phyloP scores from a whole-genome alignment of 2,329 filamentous ascomycete species.

The Arthroderma uncinatum region DNA sequence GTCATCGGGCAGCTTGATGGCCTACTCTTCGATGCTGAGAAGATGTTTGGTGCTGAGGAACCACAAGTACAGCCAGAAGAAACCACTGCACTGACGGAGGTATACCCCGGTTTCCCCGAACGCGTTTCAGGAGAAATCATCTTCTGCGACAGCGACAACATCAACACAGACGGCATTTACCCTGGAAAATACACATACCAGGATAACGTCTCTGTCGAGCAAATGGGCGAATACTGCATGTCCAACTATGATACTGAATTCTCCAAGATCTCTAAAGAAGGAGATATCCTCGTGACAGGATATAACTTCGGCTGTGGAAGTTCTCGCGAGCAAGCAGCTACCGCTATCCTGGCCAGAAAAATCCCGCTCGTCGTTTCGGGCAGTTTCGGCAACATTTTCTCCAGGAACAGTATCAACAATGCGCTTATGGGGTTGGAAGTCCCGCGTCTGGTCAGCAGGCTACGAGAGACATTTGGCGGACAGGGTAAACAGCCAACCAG shows the following conservation, averaged over 20 bases:
- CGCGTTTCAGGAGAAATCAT: slow-evolving; percentile 75
- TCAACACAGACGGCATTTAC: slow-evolving; percentile 90
- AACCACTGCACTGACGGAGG: slow-evolving; percentile 43
- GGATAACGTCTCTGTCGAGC: slow-evolving; percentile 61
- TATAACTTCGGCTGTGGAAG: slow-evolving; percentile 83
- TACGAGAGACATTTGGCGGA: slow-evolving; percentile 28
- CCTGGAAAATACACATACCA: slow-evolving; percentile 88
- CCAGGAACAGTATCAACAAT: slow-evolving; percentile 43
- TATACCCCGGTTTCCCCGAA: slow-evolving; percentile 78
- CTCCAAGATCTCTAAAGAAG: slow-evolving; percentile 47
- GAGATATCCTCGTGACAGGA: slow-evolving; percentile 73
- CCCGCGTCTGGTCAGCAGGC: slow-evolving; percentile 25
- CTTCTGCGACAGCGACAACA: slow-evolving; percentile 74
- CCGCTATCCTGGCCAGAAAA: slow-evolving; percentile 67
- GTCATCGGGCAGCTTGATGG: slow-evolving; percentile 58
- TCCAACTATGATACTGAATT: slow-evolving; percentile 80
- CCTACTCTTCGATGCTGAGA: slow-evolving; percentile 24
- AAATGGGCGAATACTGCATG: slow-evolving; percentile 88
- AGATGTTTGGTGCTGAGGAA: slow-evolving; percentile 10
- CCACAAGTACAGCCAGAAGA: background rate
- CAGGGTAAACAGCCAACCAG: slow-evolving; percentile 51
- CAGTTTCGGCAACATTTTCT: slow-evolving; percentile 77
- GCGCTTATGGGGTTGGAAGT: slow-evolving; percentile 31
- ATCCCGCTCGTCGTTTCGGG: slow-evolving; percentile 71
- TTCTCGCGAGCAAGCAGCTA: slow-evolving; percentile 78